Base-by-base conservation (phyloP, 176 grass and related monocot species). In the Zizania latifolia region DNA sequence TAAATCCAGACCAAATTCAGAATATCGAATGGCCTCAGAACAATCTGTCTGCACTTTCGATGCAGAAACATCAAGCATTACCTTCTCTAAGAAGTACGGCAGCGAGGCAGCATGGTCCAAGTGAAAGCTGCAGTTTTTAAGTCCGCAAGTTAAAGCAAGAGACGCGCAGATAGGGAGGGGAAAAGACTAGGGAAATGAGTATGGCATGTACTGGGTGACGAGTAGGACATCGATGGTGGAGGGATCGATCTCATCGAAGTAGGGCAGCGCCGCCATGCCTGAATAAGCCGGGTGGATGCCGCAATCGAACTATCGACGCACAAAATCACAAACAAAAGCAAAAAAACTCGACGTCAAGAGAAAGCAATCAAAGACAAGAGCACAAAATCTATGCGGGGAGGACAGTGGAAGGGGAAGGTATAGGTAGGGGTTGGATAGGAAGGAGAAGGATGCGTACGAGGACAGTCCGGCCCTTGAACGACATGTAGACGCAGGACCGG, bases 211-310 rank as follows among this genome's bases (percentile, higher is more conserved):
- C 90, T 97, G 94, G 61, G 94, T 97, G 60, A 97, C 81, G 17
- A 97, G 94, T 27, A 97, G 94, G 68, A 97, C 90, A 59, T 97
- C 94, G 36, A 97, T 87, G 53, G 81, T 78, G 60, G 94, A 97
- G 50, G 94, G 94, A 45, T 97, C 94, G 65, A 97, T 97, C 75
- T 97, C 94, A 41, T 97, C 94, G 78, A 97, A 97, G 64, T 93
- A 97, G 54, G 94, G 94, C 39, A 97, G 78, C 31, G 90, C 94
- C 13, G 90, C 73, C 88, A 97, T 90, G 60, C 90, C 90, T 8
- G 90, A 90, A 78, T 97, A 97, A 0, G 86, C 94, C 35, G 94
- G 94, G 79, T 97, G 94, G 78, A 97, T 97, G 50, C 94, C 94
- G 77, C 94, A 98, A 22, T 98, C 94, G 40, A 98, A 98, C 91